Conservation (phyloP, 805 yeast species). For the Candida verbasci region DNA sequence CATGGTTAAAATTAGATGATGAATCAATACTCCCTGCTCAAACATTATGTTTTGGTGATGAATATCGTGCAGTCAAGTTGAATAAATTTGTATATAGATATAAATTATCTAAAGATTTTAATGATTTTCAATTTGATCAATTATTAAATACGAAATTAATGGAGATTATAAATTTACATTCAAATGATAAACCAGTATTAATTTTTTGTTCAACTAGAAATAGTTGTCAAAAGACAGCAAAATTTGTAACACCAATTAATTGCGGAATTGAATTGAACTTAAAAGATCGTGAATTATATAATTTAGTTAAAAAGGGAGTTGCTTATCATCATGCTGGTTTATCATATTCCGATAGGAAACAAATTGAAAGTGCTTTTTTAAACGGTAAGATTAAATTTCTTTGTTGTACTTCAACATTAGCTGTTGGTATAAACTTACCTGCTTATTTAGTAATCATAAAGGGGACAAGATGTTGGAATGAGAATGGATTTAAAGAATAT, state of each 20-base stretch:
- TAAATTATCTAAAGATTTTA: conserved; percentile 25
- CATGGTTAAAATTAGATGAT: conserved; percentile 11
- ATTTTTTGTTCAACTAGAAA: conserved; percentile 53
- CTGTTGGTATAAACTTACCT: conserved; percentile 59
- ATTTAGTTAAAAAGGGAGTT: conserved; percentile 30
- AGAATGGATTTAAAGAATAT: conserved; percentile 47
- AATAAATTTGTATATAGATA: conserved; percentile 42
- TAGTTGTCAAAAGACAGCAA: conserved; percentile 45
- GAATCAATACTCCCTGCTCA: conserved; percentile 20
- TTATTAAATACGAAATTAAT: conserved; percentile 37
- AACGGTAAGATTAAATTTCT: conserved; percentile 39
- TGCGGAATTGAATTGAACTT: conserved; percentile 5
- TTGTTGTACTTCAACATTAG: conserved; percentile 57
- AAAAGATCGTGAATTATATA: conserved; percentile 23
- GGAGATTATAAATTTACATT: conserved; percentile 35
- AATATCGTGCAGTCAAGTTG: conserved; percentile 42
- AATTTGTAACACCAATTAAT: conserved; percentile 21
- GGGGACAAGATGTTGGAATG: conserved; percentile 57
- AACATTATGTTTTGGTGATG: conserved; percentile 42
- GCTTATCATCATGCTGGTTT: conserved; percentile 61
- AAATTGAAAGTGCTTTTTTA: conserved; percentile 43
- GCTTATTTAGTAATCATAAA: conserved; percentile 58
- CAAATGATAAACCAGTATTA: conserved; percentile 40
- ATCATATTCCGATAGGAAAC: conserved; percentile 39
- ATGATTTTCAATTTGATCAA: conserved; percentile 46